Conservation (phyloP, 768 basidiomycete species). For the Hortiboletus flavorubellus region DNA sequence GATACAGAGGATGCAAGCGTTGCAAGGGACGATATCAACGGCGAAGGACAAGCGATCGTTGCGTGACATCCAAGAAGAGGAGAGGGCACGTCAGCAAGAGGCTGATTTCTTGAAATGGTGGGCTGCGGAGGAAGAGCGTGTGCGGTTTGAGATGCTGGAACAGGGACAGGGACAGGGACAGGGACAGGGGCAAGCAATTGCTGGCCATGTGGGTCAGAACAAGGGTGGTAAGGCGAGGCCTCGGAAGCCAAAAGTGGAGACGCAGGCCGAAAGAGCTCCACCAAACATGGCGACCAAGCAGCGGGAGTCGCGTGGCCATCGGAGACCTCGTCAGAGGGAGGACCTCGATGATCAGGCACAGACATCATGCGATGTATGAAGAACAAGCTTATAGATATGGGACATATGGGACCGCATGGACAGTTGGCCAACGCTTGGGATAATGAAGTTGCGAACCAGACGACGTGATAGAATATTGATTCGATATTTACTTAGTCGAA, state of each 20-base stretch:
- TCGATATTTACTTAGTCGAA: neutral
- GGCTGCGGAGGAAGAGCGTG: slow-evolving; percentile 74
- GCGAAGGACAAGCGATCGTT: slow-evolving; percentile 60
- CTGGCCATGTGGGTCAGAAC: neutral
- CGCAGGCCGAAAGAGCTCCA: neutral
- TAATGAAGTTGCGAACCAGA: neutral
- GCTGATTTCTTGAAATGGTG: slow-evolving; percentile 88
- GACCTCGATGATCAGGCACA: neutral
- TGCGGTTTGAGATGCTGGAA: slow-evolving; percentile 46
- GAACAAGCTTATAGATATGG: neutral
- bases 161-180: neutral
- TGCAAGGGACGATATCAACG: slow-evolving; percentile 39
- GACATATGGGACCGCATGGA: neutral
- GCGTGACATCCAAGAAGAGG: slow-evolving; percentile 84
- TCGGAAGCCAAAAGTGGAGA: slow-evolving; percentile 9
- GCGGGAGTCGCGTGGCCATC: neutral
- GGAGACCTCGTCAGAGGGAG: neutral
- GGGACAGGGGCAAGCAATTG: neutral
- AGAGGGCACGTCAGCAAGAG: slow-evolving; percentile 61
- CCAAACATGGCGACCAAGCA: neutral
- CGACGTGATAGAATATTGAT: neutral
- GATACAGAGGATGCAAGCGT: slow-evolving; percentile 79
- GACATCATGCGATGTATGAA: neutral
- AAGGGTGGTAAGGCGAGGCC: slow-evolving; percentile 2
- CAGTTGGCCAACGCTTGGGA: neutral